Evolutionary conservation across 2,329 filamentous ascomycete species (phyloP), one percentile per base, ranked within the genome.

Genomic region (Fusarium sp.): DNA sequence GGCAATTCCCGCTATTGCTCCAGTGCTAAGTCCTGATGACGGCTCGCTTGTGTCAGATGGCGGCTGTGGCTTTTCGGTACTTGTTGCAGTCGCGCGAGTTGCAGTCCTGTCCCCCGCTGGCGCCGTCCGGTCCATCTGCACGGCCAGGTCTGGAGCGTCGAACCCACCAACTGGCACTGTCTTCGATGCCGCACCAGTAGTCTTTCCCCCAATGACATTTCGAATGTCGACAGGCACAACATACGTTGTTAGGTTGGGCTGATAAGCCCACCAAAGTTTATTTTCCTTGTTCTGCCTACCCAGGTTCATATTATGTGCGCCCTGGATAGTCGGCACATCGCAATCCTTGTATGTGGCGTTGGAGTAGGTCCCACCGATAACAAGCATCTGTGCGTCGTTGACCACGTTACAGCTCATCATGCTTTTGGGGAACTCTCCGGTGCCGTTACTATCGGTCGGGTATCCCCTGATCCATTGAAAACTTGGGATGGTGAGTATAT

Each of bases 371-470:
- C 54, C 54, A 2, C 59, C 54, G 3, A 59, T 59, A 3, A 62
- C 34, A 4, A 59, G 54, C 44, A 62, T 62, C n/a, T 62, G 34
- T 0, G 54, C 24, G 10, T 62, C n/a, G 15, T 62, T 45, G 8
- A 62, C 7, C 4, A 62, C 44, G n/a, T 62, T 59, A 16, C 54
- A 62, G 15, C 59, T 62, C 44, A 62, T 62, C 54, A 62, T 59
- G 2, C 54, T 62, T n/a, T 62, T 62, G 3, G 44, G 44, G 3
- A 10, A 50, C 1, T 34, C 3, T 38, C 59, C 54, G 1, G 44
- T 59, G 2, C 59, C 54, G 8, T 59, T 59, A 2, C 8, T 2
- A 16, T 61, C 50, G 18, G 20, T 40, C 7, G 44, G 53, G 6
- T 62, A 59, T 5, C 54, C 59, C 8, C 54, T 22, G 5, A 62